Evolutionary conservation across 129 eudicot species (phyloP), one percentile per base, ranked within the genome.

Genomic region (Lactuca sativa): DNA sequence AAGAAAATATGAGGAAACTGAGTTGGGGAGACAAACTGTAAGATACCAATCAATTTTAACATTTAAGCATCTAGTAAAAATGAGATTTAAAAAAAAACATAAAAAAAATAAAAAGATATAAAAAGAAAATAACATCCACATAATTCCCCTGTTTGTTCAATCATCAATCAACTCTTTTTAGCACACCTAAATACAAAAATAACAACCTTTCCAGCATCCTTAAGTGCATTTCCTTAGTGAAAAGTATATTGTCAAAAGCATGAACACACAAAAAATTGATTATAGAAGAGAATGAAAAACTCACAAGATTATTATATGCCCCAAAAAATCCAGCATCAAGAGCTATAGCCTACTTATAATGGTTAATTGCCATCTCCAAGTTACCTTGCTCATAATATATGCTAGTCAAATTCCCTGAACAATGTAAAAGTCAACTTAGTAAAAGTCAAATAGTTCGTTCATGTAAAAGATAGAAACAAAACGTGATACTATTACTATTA

Each of bases 21-120:
- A 18, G 80, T 67, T 30, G 96, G 98, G 25, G 96, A 92, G 58
- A 92, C 98, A 82, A 92, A 92, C 98, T 92, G 95, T 67, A 21
- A 21, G 67, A 81, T 4, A 40, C 21, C 21, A 21, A 21, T 21
- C 33, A 67, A 64, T 57, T 2, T 40, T 43, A 32, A 51, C 11
- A 43, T n/a, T 8, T 68, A 17, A 82, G 21, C 8, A 30, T 9
- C 14, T 61, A 40, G 49, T 30, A 41, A 12, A 6, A 59, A 59
- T 25, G 17, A 49, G 21, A 21, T 21, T 21, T 21, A 21, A 21
- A n/a, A n/a, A n/a, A n/a, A n/a, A n/a, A n/a, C n/a, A n/a, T n/a
- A 21, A 21, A 21, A 21, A 21, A 21, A 21, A 21, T 0, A 21
- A 21, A 21, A 21, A 21, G 21, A n/a, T 0, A 21, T 21, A 21